phyloP scores from a whole-genome alignment of 495 filamentous ascomycete species.

The Penicillium turbatum region DNA sequence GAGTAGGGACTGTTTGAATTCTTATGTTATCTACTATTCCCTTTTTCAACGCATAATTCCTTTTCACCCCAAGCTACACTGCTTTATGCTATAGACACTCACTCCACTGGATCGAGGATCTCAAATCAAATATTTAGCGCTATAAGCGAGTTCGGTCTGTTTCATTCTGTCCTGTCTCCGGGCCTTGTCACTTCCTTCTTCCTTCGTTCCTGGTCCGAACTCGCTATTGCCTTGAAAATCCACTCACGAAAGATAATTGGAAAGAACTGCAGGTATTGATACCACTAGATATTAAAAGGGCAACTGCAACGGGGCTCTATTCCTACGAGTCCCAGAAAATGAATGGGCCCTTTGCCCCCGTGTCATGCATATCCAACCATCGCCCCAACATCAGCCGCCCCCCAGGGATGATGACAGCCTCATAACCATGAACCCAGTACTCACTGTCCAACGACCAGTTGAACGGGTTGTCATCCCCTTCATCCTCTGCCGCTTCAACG shows the following conservation, averaged over 20 bases:
- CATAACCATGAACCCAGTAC: conserved; percentile 39
- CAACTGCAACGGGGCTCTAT: neutral
- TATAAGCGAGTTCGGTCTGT: neutral
- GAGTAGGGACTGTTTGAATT: conserved; percentile 51
- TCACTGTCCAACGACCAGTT: conserved; percentile 3
- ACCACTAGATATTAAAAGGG: too few relatives aligned
- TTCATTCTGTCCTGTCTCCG: too few relatives aligned
- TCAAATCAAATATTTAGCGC: neutral
- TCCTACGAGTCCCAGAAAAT: conserved; percentile 48
- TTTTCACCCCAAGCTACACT: neutral
- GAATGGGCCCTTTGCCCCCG: conserved; percentile 43
- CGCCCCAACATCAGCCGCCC: conserved; percentile 45
- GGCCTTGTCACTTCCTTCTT: too few relatives aligned
- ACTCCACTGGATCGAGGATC: neutral
- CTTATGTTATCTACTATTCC: conserved; percentile 18
- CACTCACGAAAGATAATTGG: neutral
- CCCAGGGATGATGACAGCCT: conserved; percentile 50
- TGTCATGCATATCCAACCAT: conserved; percentile 35
- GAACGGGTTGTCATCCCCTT: conserved; percentile 6
- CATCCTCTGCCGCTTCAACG: conserved; percentile 10
- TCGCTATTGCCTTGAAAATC: neutral
- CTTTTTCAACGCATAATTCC: conserved; percentile 16
- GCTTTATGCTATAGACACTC: conserved; percentile 6
- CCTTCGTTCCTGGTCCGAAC: neutral
- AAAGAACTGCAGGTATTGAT: too few relatives aligned